These are phyloP conservation scores for Anaeromyces robustus DNA, from an alignment of 192 early-diverging fungal genomes.

Conservation along the genomic window DNA sequence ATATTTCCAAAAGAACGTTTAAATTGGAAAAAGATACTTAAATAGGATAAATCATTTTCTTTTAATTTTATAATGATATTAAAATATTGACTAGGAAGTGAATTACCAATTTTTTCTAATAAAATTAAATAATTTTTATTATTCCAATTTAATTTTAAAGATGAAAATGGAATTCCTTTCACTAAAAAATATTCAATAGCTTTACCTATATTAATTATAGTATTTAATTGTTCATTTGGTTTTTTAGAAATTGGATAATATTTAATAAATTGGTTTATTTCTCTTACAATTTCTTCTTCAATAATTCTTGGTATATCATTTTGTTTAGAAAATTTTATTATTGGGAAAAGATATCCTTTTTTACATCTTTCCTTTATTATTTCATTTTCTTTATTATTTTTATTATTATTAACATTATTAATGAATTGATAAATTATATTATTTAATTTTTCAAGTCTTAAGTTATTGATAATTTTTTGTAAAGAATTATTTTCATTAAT, in stretches of 20 bases:
- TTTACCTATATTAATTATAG: background rate
- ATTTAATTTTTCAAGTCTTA: too few species aligned
- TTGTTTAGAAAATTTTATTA: background rate
- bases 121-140: background rate
- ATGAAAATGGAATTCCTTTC: background rate
- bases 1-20: background rate
- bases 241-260: background rate
- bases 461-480: too few species aligned
- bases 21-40: background rate
- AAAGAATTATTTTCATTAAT: too few species aligned
- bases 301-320: background rate
- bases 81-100: background rate
- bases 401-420: too few species aligned
- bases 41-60: background rate
- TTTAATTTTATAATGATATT: background rate
- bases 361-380: background rate
- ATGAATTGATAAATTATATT: too few species aligned
- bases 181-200: background rate
- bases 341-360: background rate
- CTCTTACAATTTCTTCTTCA: background rate
- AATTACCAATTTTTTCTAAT: background rate
- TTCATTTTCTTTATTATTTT: too few species aligned
- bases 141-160: background rate
- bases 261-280: background rate
- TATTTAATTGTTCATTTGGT: background rate